Base-by-base conservation (phyloP, 1,284 basidiomycete species). In the Cutaneotrichosporon sp. region DNA sequence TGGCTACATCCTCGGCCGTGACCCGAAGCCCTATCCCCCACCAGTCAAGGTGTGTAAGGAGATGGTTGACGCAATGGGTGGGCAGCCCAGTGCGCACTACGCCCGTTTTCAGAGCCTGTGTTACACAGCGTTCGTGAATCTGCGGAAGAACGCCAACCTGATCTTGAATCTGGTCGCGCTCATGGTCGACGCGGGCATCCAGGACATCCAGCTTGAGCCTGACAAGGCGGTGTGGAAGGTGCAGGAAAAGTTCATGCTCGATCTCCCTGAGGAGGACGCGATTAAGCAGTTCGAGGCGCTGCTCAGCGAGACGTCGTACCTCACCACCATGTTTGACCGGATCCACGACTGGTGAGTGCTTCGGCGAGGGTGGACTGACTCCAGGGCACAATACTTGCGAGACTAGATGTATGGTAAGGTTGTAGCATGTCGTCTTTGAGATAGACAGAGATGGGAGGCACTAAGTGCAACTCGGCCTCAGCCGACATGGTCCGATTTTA, bases 41-140 rank as follows among this genome's bases (percentile, higher is more conserved):
- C 91, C 94, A 1, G 94, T 99, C 72, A 99, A 99, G 80, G 91
- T 99, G 32, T 97, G 94, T 81, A 96, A 97, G 73, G 97, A 99
- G 77, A 99, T 99, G 97, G 93, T 99, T 0, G 97, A 99, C 74
- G 95, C 91, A 9, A 97, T 99, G 95, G 97, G 97, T 18, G 96
- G 97, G 42, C 86, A 90, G n/a, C 85, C 90, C 75, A 94, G 94
- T 4, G 84, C 89, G 18, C 93, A 97, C 76, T 97, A 99, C 78
- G 86, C 88, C 31, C 89, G 94, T 42, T 99, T 99, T 87, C 95
- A 96, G 81, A 90, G 88, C 69, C 89, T 97, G 70, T 97, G 93
- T 79, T 94, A 95, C 78, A 98, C 95, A 4, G 96, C 94, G 0
- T 99, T 98, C 80, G 92, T 90, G 63, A 92, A 91, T 72, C 85